These are phyloP conservation scores for Simmondsia chinensis DNA, from an alignment of 148 eudicot genomes.

Conservation along the genomic window DNA sequence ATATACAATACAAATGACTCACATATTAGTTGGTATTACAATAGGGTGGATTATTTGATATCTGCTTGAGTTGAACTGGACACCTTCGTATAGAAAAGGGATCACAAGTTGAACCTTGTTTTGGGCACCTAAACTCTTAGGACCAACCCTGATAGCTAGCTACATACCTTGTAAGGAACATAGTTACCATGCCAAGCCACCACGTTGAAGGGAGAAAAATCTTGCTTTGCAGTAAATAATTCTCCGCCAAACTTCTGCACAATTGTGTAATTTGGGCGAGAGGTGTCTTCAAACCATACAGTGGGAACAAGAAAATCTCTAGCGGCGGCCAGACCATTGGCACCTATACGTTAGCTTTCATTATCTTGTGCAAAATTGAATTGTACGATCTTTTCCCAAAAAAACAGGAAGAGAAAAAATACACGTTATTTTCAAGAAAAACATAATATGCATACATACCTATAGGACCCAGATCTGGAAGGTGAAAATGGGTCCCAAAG, in stretches of 20 bases:
- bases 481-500: conserved; percentile 91
- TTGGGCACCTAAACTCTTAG: no score
- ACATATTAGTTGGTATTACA: no score
- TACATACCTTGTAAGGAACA: conserved; percentile 90
- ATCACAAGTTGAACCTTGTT: no score
- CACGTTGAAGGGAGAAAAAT: conserved; percentile 95
- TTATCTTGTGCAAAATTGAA: no score
- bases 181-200: conserved; percentile 99
- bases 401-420: background rate
- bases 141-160: no score
- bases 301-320: conserved; percentile 83
- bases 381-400: no score
- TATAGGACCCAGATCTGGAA: conserved; percentile 96
- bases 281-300: conserved; percentile 70
- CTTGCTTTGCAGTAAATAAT: conserved; percentile 90
- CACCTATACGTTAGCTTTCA: conserved; percentile 73
- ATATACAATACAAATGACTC: no score
- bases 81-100: no score
- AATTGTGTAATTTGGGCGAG: conserved; percentile 60
- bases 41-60: no score
- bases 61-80: no score
- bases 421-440: background rate
- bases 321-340: conserved; percentile 92
- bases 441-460: conserved; percentile 28
- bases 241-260: conserved; percentile 95